Evolutionary conservation across 2,329 filamentous ascomycete genomes (phyloP), one percentile per base, ranked within the genome.

Genomic region (Aureobasidium sp.): DNA sequence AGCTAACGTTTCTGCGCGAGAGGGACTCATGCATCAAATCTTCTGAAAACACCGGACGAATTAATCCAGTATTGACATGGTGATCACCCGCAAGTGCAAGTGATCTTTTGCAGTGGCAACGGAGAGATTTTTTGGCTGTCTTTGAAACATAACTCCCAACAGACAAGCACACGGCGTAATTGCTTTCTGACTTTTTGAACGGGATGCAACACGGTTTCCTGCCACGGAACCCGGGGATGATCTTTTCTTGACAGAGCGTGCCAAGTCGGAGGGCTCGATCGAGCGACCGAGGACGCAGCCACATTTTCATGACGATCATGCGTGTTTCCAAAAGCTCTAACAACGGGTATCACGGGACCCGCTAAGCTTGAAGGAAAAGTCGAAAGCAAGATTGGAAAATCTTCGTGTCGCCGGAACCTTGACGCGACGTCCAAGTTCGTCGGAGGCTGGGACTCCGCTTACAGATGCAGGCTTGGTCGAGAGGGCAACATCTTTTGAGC

Each of bases 261-360:
- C 55, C 55, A 59, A 59, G 55, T 39, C 55, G 55, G 55, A 59
- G 42, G 55, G 25, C 17, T 37, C 34, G 34, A 39, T 44, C 57
- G 44, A 51, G 45, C 31, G 57, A 51, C 57, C 57, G 45, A 51
- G 45, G 9, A 36, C 42, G 56, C 44, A 59, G 56, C 44, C 44
- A 59, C 56, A 60, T 41, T 31, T 34, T 60, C 25, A 31, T 42
- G 57, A 60, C 57, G 57, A 60, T 60, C 57, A 60, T 60, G 45
- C 41, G 31, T 61, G 42, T 62, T 51, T 37, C 34, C 25, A 39
- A 29, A 53, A 25, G 60, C 20, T 48, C 31, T 58, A 31, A 39
- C 31, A 62, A 62, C 51, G 60, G 60, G 60, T 62, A 62, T 62
- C 51, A 49, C 60, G 60, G 51, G 60, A 62, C 51, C 60, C 60